Evolutionary conservation across 768 basidiomycete genomes (phyloP).

Genomic region (Strobilomyces dryophilus): DNA sequence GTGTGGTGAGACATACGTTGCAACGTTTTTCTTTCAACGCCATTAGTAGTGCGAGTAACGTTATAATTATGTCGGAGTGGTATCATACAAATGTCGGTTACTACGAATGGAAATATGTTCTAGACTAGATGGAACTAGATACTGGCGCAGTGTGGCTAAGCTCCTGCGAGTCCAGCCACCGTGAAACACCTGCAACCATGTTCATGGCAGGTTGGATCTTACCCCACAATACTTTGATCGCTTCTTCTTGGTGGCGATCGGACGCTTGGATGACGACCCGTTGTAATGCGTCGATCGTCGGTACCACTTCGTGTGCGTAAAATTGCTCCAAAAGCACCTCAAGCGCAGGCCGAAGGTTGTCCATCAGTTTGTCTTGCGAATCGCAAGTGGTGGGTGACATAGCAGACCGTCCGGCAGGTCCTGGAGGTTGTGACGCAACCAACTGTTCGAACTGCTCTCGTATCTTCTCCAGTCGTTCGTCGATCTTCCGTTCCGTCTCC

Average conservation of each 20-base stretch:
- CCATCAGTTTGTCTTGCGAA: constrained; percentile 14
- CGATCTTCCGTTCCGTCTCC: constrained; percentile 9
- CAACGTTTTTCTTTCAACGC: constrained; percentile 27
- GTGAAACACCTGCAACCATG: constrained; percentile 27
- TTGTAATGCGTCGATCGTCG: constrained; percentile 14
- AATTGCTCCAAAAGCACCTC: constrained; percentile 18
- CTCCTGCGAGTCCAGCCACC: constrained; percentile 29
- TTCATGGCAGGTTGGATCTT: constrained; percentile 30
- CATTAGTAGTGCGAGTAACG: background rate
- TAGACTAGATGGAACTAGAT: background rate
- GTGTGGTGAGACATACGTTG: constrained; percentile 22
- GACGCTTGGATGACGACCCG: constrained; percentile 10
- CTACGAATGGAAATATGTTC: constrained; percentile 11
- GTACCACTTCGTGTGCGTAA: constrained; percentile 22
- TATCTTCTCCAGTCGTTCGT: constrained; percentile 15
- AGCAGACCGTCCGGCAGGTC: background rate
- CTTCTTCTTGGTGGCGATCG: constrained; percentile 20
- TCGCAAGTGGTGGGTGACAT: background rate
- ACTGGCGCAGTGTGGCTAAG: constrained; percentile 19
- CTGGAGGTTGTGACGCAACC: constrained; percentile 6
- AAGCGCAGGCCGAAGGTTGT: constrained; percentile 17
- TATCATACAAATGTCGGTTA: constrained; percentile 18
- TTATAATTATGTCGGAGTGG: background rate
- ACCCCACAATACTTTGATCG: constrained; percentile 23
- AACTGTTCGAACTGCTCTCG: constrained; percentile 15